Conservation (phyloP, 306 rosid genomes). For the Dryas drummondii region DNA sequence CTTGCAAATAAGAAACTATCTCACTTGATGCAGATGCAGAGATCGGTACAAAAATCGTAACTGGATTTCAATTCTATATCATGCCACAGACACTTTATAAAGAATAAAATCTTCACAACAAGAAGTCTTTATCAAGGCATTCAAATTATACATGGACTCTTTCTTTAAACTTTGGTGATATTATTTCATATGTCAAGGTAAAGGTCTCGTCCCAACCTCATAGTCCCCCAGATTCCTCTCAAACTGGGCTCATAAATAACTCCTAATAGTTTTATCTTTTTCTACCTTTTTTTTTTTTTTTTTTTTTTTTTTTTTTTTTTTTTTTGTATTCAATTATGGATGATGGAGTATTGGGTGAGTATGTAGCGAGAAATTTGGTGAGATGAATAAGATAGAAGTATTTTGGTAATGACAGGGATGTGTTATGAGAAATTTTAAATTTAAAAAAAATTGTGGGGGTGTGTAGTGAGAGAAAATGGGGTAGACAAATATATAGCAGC, state of each 20-base stretch:
- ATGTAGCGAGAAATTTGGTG: too few relatives aligned
- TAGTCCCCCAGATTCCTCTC: not conserved
- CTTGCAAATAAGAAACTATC: not conserved
- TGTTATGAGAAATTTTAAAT: too few relatives aligned
- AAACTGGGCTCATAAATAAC: not conserved
- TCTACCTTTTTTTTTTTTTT: not conserved
- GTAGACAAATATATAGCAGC: too few relatives aligned
- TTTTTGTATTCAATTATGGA: not conserved
- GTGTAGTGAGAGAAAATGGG: too few relatives aligned
- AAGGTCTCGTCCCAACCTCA: not conserved
- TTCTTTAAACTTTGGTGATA: not conserved
- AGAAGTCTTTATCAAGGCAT: not conserved
- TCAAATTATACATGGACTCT: not conserved
- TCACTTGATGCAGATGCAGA: not conserved
- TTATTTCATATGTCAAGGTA: not conserved
- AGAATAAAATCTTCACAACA: not conserved
- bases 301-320: not conserved
- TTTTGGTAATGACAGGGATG: too few relatives aligned
- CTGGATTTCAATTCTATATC: not conserved
- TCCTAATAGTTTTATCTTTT: not conserved
- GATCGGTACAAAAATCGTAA: not conserved
- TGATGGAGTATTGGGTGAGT: too few relatives aligned
- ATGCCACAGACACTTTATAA: not conserved
- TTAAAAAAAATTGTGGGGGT: too few relatives aligned
- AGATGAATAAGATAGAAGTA: too few relatives aligned